Evolutionary conservation across 2,329 filamentous ascomycete genomes (phyloP).

Genomic region (Colletotrichum higginsianum): DNA sequence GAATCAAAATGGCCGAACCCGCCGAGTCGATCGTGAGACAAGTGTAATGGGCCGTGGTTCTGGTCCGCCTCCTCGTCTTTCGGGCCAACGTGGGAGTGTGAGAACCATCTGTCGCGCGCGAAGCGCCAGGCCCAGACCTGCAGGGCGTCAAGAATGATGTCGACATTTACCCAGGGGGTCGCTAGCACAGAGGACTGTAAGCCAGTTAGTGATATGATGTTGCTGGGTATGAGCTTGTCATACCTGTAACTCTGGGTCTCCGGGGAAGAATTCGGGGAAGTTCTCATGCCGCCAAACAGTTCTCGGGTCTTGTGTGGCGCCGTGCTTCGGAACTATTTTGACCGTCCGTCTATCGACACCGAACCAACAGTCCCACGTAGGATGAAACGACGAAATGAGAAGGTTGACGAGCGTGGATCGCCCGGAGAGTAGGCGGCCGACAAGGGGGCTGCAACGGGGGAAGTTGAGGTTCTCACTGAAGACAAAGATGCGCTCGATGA

Average conservation of each 20-base stretch:
- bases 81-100: conserved; percentile 46
- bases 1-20: conserved; percentile 51
- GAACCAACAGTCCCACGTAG: conserved; percentile 57
- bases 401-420: conserved; percentile 55
- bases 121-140: conserved; percentile 62
- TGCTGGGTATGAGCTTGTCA: conserved; percentile 34
- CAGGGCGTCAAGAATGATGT: conserved; percentile 63
- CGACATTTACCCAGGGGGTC: conserved; percentile 61
- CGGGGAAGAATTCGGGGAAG: conserved; percentile 47
- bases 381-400: conserved; percentile 54
- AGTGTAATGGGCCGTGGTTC: conserved; percentile 27
- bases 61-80: conserved; percentile 40
- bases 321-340: conserved; percentile 27
- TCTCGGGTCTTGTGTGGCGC: conserved; percentile 12
- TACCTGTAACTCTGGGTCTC: conserved; percentile 63
- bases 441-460: conserved; percentile 58
- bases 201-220: conserved; percentile 23
- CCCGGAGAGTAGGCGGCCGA: conserved; percentile 64
- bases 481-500: conserved; percentile 68
- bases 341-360: conserved; percentile 45
- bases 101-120: conserved; percentile 52
- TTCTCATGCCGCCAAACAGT: conserved; percentile 23
- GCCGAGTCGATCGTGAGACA: conserved; percentile 45
- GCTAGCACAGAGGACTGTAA: conserved; percentile 60
- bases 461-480: conserved; percentile 65